Evolutionary conservation across 441 rosid species (phyloP), one percentile per base, ranked within the genome.

Genomic region (Jatropha multifida): DNA sequence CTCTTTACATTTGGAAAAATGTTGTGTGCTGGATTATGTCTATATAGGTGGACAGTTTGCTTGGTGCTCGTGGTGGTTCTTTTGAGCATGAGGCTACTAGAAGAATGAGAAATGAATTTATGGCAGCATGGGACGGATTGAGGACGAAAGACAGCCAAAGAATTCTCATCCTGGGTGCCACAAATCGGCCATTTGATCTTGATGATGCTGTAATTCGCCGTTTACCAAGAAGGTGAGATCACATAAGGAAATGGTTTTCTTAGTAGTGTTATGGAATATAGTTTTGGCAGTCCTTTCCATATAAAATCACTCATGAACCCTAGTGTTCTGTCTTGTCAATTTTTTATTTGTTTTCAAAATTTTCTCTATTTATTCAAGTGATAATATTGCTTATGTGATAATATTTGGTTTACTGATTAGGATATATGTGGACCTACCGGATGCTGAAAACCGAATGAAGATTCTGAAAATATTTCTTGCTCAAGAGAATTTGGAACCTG

Each of bases 121-220:
- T 95, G 98, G 94, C 99, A 61, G 97, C 98, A 63, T 95, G 99
- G 98, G 99, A 95, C 76, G 98, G 97, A 74, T 85, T 95, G 80
- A 90, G 97, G 81, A 87, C 98, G 60, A 93, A 93, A 85, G 98
- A 93, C 71, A 95, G 95, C 82, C 95, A 95, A 83, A 89, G 94
- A 75, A 92, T 95, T 76, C 95, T 95, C 65, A 90, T 95, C 75
- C 97, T 95, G 13, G 97, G 97, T 75, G 99, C 98, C 66, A 95
- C 98, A 62, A 93, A 95, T 90, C 85, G 99, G 41, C 98, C 98
- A 13, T 95, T 95, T 88, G 99, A 95, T 86, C 99, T 93, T 80
- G 98, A 95, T 79, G 98, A 95, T 81, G 98, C 98, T 81, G 97
- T 95, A 61, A 93, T 95, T 72, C 93, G 97, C 73, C 97, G 99